These are phyloP conservation scores for Rhodotorula sp. DNA, from an alignment of 1,284 basidiomycete species.

Conservation along the genomic window DNA sequence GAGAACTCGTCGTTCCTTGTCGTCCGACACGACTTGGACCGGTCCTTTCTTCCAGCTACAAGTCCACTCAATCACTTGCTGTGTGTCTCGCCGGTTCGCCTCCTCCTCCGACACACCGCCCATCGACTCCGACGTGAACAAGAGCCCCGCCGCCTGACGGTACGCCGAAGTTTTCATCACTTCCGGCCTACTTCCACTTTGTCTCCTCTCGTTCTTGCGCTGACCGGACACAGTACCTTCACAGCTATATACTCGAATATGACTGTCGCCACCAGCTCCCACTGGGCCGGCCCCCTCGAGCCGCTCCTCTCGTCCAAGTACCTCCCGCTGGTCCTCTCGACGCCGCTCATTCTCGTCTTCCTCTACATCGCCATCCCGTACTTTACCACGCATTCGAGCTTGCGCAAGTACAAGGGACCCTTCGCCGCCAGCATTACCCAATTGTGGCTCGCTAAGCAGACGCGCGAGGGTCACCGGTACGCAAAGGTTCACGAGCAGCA, in stretches of 20 bases:
- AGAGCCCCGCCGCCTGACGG: neutral
- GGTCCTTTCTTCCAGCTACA: too few species aligned
- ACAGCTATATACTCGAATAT: neutral
- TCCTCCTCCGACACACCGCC: neutral
- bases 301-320: constrained; percentile 5
- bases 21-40: too few species aligned
- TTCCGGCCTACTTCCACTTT: neutral
- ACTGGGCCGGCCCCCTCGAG: constrained; percentile 3
- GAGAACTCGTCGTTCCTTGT: too few species aligned
- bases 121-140: neutral
- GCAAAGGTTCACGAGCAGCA: constrained; percentile 75
- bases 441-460: constrained; percentile 69
- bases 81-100: neutral
- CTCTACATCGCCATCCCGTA: constrained; percentile 41
- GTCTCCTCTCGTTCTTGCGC: neutral
- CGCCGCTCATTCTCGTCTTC: constrained; percentile 24
- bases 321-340: constrained; percentile 15
- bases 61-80: too few species aligned
- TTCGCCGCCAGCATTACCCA: constrained; percentile 71
- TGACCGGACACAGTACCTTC: too few species aligned
- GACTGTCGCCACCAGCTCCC: neutral
- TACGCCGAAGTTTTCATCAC: neutral
- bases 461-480: constrained; percentile 69
- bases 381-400: constrained; percentile 17
- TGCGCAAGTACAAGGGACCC: constrained; percentile 63